Evolutionary conservation across 495 filamentous ascomycete species (phyloP).

Genomic region (Monascus purpureus): DNA sequence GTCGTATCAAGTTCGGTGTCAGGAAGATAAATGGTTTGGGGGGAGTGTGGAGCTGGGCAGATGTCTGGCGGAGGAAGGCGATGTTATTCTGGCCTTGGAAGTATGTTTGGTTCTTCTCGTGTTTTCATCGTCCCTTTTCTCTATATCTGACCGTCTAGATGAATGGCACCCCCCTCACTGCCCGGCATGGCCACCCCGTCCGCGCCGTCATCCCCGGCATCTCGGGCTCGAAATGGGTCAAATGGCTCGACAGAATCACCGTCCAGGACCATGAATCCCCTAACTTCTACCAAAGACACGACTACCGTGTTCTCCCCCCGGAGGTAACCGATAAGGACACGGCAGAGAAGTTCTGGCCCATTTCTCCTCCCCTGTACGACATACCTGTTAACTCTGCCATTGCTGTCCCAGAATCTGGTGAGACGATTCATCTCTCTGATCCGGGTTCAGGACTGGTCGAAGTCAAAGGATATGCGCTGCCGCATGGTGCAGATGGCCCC

Average conservation of each 20-base stretch:
- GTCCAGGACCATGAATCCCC: conserved; percentile 42
- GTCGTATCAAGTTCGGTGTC: conserved; percentile 31
- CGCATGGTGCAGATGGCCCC: conserved; percentile 37
- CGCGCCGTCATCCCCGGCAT: conserved; percentile 47
- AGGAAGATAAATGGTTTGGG: conserved; percentile 45
- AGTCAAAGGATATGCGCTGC: conserved; percentile 44
- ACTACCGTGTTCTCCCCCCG: conserved; percentile 52
- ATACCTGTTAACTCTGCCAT: conserved; percentile 49
- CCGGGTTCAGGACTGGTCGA: conserved; percentile 24
- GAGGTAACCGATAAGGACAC: conserved; percentile 34
- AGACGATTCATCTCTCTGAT: conserved; percentile 16
- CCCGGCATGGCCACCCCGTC: conserved; percentile 46
- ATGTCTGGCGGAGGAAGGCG: conserved; percentile 29
- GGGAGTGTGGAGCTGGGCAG: conserved; percentile 34
- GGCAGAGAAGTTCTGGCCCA: conserved; percentile 39
- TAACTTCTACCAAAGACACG: conserved; percentile 45
- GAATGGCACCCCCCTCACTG: conserved; percentile 41
- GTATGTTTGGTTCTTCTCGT: conserved; percentile 18
- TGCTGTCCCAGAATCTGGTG: conserved; percentile 28
- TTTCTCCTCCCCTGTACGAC: conserved; percentile 40
- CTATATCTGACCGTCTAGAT: conserved; percentile 24
- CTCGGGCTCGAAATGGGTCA: conserved; percentile 47
- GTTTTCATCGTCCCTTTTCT: not conserved
- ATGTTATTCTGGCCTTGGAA: conserved; percentile 41
- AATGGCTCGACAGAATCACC: conserved; percentile 49